Evolutionary conservation across 2,329 filamentous ascomycete species (phyloP).

Genomic region (Tolypocladium pustulatum): DNA sequence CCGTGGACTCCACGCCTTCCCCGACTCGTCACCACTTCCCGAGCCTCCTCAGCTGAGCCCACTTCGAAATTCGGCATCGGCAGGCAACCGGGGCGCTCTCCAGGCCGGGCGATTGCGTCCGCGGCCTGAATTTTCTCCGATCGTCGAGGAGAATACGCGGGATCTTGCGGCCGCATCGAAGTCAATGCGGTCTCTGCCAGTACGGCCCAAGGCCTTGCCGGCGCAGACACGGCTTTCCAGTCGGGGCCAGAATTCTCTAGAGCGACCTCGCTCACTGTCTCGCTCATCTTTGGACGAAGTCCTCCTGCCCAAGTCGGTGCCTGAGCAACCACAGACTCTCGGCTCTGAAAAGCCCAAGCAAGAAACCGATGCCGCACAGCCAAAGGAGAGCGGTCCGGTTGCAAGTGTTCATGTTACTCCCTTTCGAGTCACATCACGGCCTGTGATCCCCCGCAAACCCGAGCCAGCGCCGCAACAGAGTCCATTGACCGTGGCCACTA

Average conservation of each 20-base stretch:
- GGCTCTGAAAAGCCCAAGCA: neutral
- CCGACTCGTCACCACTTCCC: slow-evolving; percentile 34
- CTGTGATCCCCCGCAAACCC: slow-evolving; percentile 19
- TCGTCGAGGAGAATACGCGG: slow-evolving; percentile 35
- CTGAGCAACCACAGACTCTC: slow-evolving; percentile 4
- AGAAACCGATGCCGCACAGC: neutral
- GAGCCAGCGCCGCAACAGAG: slow-evolving; percentile 33
- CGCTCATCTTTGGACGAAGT: slow-evolving; percentile 22
- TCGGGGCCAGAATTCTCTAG: neutral
- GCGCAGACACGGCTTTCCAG: slow-evolving; percentile 3
- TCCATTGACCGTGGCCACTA: slow-evolving; percentile 49
- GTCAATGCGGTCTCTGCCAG: slow-evolving; percentile 18
- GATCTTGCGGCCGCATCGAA: slow-evolving; percentile 24
- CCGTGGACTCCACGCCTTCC: slow-evolving; percentile 9
- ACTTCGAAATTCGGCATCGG: slow-evolving; percentile 38
- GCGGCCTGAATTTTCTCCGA: slow-evolving; percentile 32
- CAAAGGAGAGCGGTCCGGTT: slow-evolving; percentile 4
- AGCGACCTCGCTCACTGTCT: slow-evolving; percentile 15
- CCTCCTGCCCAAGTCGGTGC: slow-evolving; percentile 14
- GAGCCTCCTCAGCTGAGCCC: slow-evolving; percentile 38
- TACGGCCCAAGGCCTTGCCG: slow-evolving; percentile 1
- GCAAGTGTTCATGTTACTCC: slow-evolving; percentile 9
- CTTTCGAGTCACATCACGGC: slow-evolving; percentile 9
- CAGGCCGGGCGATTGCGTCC: slow-evolving; percentile 11
- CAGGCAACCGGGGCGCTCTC: slow-evolving; percentile 34